Conservation (phyloP, 2,329 filamentous ascomycete genomes). For the Sphaceloma murrayae region DNA sequence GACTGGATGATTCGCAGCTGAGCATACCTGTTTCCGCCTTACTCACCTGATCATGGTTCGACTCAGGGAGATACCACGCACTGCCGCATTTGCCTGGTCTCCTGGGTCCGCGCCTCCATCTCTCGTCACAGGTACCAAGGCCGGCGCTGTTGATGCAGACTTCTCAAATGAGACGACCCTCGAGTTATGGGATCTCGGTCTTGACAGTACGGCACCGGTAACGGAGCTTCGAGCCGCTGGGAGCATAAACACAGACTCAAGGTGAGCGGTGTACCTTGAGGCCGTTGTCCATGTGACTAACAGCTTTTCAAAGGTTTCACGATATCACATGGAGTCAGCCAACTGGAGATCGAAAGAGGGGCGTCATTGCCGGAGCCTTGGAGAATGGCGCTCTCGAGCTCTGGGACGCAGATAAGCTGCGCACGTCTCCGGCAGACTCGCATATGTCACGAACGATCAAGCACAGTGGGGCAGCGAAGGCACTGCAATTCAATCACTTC, state of each 20-base stretch:
- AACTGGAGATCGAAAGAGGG: constrained; percentile 65
- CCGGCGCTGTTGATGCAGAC: constrained; percentile 90
- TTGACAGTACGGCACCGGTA: constrained; percentile 65
- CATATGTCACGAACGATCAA: constrained; percentile 78
- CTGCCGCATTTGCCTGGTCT: constrained; percentile 95
- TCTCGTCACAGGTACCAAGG: constrained; percentile 85
- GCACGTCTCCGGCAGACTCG: constrained; percentile 50
- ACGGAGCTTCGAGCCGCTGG: constrained; percentile 78
- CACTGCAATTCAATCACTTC: constrained; percentile 91
- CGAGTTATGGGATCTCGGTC: constrained; percentile 87
- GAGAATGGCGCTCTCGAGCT: constrained; percentile 90
- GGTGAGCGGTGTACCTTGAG: constrained; percentile 42
- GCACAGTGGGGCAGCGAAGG: constrained; percentile 86
- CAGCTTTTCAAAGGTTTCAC: constrained; percentile 61
- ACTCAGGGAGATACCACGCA: constrained; percentile 90
- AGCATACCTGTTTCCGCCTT: constrained; percentile 15
- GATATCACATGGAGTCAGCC: constrained; percentile 90
- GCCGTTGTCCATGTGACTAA: constrained; percentile 22
- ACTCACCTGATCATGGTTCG: constrained; percentile 62
- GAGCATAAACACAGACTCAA: constrained; percentile 79
- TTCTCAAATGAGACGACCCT: constrained; percentile 96
- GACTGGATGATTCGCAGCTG: constrained; percentile 9
- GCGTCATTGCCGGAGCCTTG: constrained; percentile 88
- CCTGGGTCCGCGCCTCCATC: constrained; percentile 68
- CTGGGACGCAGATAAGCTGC: constrained; percentile 74